These are phyloP conservation scores for Orbilia blumenaviensis DNA, from an alignment of 2,329 filamentous ascomycete species.

Conservation along the genomic window DNA sequence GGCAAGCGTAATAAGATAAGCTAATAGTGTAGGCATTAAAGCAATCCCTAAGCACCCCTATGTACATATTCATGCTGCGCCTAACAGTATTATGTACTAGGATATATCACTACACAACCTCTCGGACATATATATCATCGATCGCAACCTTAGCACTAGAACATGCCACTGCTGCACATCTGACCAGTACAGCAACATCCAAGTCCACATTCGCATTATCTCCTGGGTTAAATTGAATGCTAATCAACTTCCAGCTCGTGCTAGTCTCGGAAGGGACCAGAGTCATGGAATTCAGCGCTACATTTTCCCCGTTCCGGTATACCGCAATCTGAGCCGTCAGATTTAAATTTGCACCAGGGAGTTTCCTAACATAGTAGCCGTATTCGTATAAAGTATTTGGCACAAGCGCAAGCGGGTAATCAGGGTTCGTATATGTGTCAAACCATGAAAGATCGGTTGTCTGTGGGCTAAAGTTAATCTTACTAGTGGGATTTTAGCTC, in stretches of 20 bases:
- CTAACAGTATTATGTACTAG: neutral
- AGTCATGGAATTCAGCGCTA: constrained; percentile 7
- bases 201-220: constrained; percentile 16
- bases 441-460: constrained; percentile 17
- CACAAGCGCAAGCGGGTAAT: neutral
- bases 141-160: constrained; percentile 5
- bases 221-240: constrained; percentile 20
- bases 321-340: constrained; percentile 24
- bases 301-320: constrained; percentile 16
- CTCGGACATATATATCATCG: constrained; percentile 13
- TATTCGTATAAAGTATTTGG: constrained; percentile 19
- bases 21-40: too few relatives aligned
- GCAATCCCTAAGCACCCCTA: too few relatives aligned
- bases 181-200: constrained; percentile 18
- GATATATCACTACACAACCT: neutral
- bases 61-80: too few relatives aligned
- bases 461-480: constrained; percentile 15
- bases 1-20: too few relatives aligned
- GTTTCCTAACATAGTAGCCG: constrained; percentile 15
- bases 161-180: neutral
- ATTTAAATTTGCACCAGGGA: constrained; percentile 1
- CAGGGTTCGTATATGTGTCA: constrained; percentile 5
- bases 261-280: constrained; percentile 2
- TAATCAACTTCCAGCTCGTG: constrained; percentile 13
- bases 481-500: neutral